These are phyloP conservation scores for Scheffersomyces stipitis DNA, from an alignment of 805 yeast species.

Conservation along the genomic window DNA sequence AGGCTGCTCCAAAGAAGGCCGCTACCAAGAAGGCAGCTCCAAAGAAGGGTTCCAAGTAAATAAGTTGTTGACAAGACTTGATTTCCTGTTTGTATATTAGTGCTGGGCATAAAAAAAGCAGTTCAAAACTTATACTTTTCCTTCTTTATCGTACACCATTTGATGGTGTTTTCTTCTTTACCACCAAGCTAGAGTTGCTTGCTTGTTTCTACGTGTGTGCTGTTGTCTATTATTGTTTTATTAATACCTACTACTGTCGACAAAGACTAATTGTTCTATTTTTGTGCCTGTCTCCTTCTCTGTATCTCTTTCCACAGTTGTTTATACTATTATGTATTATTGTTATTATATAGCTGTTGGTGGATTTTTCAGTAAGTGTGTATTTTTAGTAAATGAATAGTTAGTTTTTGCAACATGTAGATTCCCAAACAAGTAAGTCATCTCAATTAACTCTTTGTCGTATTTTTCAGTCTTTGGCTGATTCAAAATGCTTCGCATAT, in stretches of 20 bases:
- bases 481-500: too few species aligned
- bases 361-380: not conserved
- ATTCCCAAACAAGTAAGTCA: too few species aligned
- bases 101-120: not conserved
- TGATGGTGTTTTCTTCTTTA: too few species aligned
- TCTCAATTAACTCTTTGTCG: too few species aligned
- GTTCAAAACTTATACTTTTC: not conserved
- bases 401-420: too few species aligned
- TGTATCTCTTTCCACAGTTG: too few species aligned
- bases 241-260: not conserved
- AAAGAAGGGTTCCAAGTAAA: not conserved
- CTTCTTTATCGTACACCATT: not conserved
- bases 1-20: conserved; percentile 22
- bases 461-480: too few species aligned
- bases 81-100: not conserved
- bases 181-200: not conserved
- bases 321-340: too few species aligned
- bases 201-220: not conserved
- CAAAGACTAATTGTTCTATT: not conserved
- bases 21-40: conserved; percentile 5
- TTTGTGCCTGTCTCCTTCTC: not conserved
- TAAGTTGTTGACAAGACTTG: not conserved
- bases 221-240: not conserved
- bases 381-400: not conserved
- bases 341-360: not conserved